Conservation (phyloP, 192 early-diverging fungal species). For the Linnemannia exigua region DNA sequence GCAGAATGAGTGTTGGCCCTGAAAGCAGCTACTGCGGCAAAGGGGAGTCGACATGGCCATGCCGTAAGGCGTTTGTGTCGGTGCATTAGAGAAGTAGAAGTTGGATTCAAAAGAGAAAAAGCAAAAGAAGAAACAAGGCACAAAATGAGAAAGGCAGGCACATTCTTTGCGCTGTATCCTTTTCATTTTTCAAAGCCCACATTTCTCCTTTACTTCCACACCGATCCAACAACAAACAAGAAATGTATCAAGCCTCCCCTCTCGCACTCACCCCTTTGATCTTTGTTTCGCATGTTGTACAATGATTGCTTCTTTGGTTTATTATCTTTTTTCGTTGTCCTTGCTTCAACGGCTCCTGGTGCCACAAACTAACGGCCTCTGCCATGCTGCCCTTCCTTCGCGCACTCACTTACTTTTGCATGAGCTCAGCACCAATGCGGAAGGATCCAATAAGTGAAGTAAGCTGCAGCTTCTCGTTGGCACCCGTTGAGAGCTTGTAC, state of each 20-base stretch:
- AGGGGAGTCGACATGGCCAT: neutral
- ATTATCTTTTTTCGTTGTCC: neutral
- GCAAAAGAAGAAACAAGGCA: neutral
- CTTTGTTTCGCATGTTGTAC: constrained; percentile 1
- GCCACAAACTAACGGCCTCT: neutral
- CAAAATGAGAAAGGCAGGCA: neutral
- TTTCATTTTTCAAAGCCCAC: neutral
- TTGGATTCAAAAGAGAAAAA: too few relatives aligned
- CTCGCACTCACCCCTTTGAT: neutral
- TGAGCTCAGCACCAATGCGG: constrained; percentile 77
- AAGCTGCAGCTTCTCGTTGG: constrained; percentile 91
- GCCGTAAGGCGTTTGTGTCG: neutral
- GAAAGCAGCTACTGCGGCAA: neutral
- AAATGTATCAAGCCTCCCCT: neutral
- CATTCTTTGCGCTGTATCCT: neutral
- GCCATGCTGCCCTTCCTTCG: neutral
- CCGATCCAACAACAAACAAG: neutral
- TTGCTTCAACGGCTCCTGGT: neutral
- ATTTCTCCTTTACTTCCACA: neutral
- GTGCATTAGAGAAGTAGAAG: neutral
- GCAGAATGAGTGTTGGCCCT: neutral
- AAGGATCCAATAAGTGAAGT: constrained; percentile 91
- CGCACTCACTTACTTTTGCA: constrained; percentile 33
- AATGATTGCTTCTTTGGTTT: neutral
- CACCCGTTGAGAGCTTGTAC: constrained; percentile 88